Percentiles rank a stretch among this genome's conserved stretches.
These are phyloP conservation scores for Nemania sp. DNA, from an alignment of 2,329 filamentous ascomycete species.

Conservation along the genomic window DNA sequence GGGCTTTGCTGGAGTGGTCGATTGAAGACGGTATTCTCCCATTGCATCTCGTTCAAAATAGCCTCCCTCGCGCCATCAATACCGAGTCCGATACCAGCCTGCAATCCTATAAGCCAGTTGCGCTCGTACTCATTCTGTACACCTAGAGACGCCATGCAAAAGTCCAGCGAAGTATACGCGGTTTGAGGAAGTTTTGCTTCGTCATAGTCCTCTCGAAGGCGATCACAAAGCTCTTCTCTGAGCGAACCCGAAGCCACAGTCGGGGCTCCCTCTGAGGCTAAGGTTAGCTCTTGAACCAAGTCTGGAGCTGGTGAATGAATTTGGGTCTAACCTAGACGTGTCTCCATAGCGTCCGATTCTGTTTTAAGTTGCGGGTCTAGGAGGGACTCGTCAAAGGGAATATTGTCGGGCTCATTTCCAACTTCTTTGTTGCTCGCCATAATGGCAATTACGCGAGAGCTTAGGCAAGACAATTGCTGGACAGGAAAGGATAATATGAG, in stretches of 20 bases:
- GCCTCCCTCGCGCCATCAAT: slow-evolving; percentile 31
- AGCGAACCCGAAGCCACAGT: background rate
- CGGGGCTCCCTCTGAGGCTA: background rate
- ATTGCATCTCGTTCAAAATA: slow-evolving; percentile 38
- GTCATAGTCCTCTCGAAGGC: background rate
- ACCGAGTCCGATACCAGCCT: slow-evolving; percentile 43
- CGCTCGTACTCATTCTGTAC: slow-evolving; percentile 29
- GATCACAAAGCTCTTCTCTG: background rate
- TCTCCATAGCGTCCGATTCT: background rate
- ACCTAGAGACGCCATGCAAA: slow-evolving; percentile 19
- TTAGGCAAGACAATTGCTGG: background rate
- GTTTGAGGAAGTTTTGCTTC: slow-evolving; percentile 17
- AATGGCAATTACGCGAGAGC: background rate
- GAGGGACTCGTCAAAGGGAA: slow-evolving; percentile 34
- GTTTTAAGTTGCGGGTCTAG: slow-evolving; percentile 30
- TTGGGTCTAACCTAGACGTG: background rate
- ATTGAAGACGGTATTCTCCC: slow-evolving; percentile 30
- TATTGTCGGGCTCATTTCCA: slow-evolving; percentile 19
- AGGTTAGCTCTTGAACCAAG: background rate
- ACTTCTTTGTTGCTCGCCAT: slow-evolving; percentile 32
- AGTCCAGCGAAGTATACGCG: slow-evolving; percentile 29
- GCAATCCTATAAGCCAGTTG: slow-evolving; percentile 39
- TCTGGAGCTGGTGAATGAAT: background rate
- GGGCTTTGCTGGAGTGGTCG: slow-evolving; percentile 4
- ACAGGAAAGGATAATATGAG: background rate